A percentile compares a stretch with the other conserved stretches of the same genome.
Conservation (phyloP, 164 flowering plant genomes). For the Nymphaea thermarum region DNA sequence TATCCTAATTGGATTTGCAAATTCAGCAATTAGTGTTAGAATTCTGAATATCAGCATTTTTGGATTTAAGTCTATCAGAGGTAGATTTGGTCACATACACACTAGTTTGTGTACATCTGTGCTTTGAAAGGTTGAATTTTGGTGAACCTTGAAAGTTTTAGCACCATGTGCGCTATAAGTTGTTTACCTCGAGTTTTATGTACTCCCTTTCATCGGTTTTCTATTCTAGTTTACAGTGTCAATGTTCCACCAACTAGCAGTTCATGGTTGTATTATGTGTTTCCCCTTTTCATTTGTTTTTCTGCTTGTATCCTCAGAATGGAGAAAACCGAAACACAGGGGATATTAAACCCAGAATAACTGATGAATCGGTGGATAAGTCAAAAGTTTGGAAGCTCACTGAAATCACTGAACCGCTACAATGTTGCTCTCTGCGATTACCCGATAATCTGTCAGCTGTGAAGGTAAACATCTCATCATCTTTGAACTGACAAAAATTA, state of each 20-base stretch:
- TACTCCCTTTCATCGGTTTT: too few species aligned
- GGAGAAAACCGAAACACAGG: conserved; percentile 41
- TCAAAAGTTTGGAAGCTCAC: conserved; percentile 75
- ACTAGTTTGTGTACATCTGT: too few species aligned
- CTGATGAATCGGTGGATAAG: conserved; percentile 61
- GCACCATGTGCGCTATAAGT: too few species aligned
- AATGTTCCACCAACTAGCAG: too few species aligned
- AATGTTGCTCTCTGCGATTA: conserved; percentile 69
- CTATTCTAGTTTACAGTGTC: too few species aligned
- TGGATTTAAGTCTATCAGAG: too few species aligned
- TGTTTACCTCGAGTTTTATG: too few species aligned
- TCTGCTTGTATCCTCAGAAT: conserved; percentile 26
- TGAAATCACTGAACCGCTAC: conserved; percentile 69
- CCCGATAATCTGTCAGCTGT: conserved; percentile 58
- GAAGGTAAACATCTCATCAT: conserved; percentile 34
- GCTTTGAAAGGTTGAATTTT: too few species aligned
- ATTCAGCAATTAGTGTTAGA: neutral
- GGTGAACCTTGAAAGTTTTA: too few species aligned
- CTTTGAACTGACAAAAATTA: neutral
- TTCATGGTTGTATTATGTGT: too few species aligned
- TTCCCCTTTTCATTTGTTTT: neutral
- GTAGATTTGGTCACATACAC: too few species aligned
- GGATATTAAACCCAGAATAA: conserved; percentile 61
- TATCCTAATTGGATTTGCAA: neutral
- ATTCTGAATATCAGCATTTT: too few species aligned